A percentile compares a stretch with the other conserved stretches of the same genome.
Conservation (phyloP, 2,329 filamentous ascomycete species). For the Colletotrichum aenigma region DNA sequence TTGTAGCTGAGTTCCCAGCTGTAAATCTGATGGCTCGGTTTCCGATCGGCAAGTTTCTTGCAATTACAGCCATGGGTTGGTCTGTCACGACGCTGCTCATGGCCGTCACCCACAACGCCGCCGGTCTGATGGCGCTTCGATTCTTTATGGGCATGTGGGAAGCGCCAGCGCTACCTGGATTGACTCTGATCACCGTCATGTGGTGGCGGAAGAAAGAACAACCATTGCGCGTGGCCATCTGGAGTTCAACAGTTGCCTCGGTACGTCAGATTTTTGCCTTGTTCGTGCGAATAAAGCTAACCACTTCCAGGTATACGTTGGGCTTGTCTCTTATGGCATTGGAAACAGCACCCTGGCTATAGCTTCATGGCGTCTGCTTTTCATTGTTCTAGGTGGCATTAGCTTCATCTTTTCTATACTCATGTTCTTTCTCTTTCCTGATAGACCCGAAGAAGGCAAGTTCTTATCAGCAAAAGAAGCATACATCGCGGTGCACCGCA, state of each 20-base stretch:
- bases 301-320: background rate
- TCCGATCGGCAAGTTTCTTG: slow-evolving; percentile 53
- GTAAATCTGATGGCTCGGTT: slow-evolving; percentile 50
- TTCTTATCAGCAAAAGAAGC: background rate
- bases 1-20: slow-evolving; percentile 49
- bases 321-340: background rate
- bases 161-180: slow-evolving; percentile 60
- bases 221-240: background rate
- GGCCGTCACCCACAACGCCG: slow-evolving; percentile 57
- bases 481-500: slow-evolving; percentile 31
- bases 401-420: slow-evolving; percentile 33
- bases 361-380: slow-evolving; percentile 29
- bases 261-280: background rate
- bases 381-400: slow-evolving; percentile 36
- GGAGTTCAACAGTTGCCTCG: background rate
- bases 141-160: slow-evolving; percentile 62
- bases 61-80: slow-evolving; percentile 48
- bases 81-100: slow-evolving; percentile 51
- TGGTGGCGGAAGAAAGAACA: slow-evolving; percentile 41
- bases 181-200: slow-evolving; percentile 62
- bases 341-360: background rate
- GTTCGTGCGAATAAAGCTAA: background rate
- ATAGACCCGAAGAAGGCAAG: slow-evolving; percentile 24
- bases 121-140: slow-evolving; percentile 58
- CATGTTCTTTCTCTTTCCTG: slow-evolving; percentile 24